Evolutionary conservation across 2,329 filamentous ascomycete genomes (phyloP).

Genomic region (Ceratocystis smalleyi): DNA sequence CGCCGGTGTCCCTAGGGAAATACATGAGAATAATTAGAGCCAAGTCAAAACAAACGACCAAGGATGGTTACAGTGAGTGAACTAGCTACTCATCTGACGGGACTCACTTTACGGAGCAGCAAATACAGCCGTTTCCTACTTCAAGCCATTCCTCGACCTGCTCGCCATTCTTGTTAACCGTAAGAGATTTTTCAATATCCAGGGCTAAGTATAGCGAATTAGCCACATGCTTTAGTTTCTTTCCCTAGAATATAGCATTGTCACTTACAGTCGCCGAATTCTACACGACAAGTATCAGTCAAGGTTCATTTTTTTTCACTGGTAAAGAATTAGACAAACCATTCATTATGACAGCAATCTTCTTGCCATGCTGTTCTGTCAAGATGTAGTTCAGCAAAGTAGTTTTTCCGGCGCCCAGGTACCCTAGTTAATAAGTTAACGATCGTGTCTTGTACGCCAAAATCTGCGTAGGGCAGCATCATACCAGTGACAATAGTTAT

Average conservation of each 20-base stretch:
- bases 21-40: not conserved
- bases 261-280: conserved; percentile 63
- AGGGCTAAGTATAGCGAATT: conserved; percentile 40
- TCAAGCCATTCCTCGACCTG: conserved; percentile 90
- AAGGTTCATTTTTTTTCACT: not conserved
- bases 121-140: conserved; percentile 91
- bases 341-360: conserved; percentile 94
- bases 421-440: conserved; percentile 41
- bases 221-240: conserved; percentile 17
- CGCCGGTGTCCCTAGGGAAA: conserved; percentile 58
- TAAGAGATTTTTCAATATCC: conserved; percentile 92
- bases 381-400: conserved; percentile 92
- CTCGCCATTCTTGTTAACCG: conserved; percentile 68
- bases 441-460: not conserved
- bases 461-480: not conserved
- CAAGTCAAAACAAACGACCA: not conserved
- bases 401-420: conserved; percentile 89
- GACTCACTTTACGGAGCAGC: conserved; percentile 83
- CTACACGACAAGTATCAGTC: conserved; percentile 29
- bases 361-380: conserved; percentile 89
- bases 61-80: not conserved
- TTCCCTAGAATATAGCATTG: not conserved
- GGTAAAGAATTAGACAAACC: conserved; percentile 29
- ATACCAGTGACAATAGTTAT: conserved; percentile 72
- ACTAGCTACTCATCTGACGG: too few species aligned